Percentiles rank a stretch among this genome's conserved stretches.
phyloP scores from a whole-genome alignment of 1,284 basidiomycete species.

The Ustilago cynodontis region DNA sequence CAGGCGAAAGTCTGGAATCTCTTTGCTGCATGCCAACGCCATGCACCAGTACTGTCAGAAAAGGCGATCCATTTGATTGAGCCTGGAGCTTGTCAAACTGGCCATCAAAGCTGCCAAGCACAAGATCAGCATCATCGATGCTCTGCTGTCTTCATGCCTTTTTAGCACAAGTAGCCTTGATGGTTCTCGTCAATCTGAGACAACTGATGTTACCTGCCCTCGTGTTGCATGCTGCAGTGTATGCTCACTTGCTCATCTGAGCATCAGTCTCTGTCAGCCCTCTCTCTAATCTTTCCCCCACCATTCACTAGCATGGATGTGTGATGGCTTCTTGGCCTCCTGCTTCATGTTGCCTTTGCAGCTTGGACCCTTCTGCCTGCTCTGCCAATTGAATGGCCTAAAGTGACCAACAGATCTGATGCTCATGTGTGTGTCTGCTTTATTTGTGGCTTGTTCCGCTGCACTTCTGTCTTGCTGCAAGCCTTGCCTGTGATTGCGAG shows the following conservation, averaged over 20 bases:
- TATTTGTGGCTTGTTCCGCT: constrained; percentile 9
- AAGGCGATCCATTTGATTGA: background rate
- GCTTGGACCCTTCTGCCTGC: constrained; percentile 11
- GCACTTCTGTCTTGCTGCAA: constrained; percentile 4
- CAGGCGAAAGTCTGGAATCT: background rate
- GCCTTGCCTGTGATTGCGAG: background rate
- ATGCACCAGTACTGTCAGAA: constrained; percentile 10
- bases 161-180: background rate
- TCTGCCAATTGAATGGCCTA: background rate
- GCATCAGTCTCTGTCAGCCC: background rate
- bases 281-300: background rate
- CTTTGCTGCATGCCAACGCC: background rate
- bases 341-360: background rate
- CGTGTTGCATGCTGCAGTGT: background rate
- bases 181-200: constrained; percentile 5
- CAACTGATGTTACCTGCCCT: background rate
- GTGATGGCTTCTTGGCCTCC: background rate
- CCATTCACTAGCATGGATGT: background rate
- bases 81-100: background rate
- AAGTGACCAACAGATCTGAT: background rate
- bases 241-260: constrained; percentile 2
- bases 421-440: background rate
- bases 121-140: background rate
- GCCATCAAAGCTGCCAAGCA: background rate
- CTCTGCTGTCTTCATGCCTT: no score